A percentile compares a stretch with the other conserved stretches of the same genome.
Evolutionary conservation across 768 basidiomycete genomes (phyloP).

Genomic region (Zangia roseola): DNA sequence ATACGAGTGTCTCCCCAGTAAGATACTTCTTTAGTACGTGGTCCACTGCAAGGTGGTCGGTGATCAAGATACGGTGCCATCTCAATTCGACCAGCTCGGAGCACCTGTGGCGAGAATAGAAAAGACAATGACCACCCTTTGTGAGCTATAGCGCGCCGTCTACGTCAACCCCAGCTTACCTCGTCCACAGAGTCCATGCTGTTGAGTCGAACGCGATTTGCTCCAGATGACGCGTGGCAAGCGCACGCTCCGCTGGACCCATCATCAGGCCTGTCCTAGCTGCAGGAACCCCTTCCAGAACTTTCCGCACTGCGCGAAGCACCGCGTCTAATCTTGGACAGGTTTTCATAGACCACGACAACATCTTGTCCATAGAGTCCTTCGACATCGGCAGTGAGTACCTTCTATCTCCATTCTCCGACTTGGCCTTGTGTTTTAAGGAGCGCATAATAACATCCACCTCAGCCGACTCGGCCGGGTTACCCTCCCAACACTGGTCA

Average conservation of each 20-base stretch:
- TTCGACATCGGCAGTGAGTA: constrained; percentile 22
- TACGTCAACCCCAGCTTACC: too few relatives aligned
- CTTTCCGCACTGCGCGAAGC: too few relatives aligned
- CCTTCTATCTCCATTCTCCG: constrained; percentile 1
- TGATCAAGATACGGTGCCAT: constrained; percentile 14
- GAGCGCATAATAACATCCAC: constrained; percentile 25
- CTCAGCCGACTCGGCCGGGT: constrained; percentile 26
- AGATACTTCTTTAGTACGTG: constrained; percentile 3
- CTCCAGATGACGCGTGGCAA: too few relatives aligned
- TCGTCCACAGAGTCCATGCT: too few relatives aligned
- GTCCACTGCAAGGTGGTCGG: neutral
- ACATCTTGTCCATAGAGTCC: neutral
- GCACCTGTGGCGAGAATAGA: constrained; percentile 27
- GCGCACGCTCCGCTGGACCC: too few relatives aligned
- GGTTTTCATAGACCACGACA: neutral
- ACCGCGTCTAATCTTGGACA: too few relatives aligned
- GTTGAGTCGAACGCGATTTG: too few relatives aligned
- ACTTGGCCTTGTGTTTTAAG: constrained; percentile 22
- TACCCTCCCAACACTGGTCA: constrained; percentile 25
- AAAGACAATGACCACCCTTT: too few relatives aligned
- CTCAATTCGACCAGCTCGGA: constrained; percentile 31
- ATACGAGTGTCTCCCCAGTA: neutral
- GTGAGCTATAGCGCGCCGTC: too few relatives aligned
- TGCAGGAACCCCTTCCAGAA: too few relatives aligned
- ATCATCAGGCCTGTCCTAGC: too few relatives aligned